These are phyloP conservation scores for Trichoderma sp. DNA, from an alignment of 2,329 filamentous ascomycete genomes.

Conservation along the genomic window DNA sequence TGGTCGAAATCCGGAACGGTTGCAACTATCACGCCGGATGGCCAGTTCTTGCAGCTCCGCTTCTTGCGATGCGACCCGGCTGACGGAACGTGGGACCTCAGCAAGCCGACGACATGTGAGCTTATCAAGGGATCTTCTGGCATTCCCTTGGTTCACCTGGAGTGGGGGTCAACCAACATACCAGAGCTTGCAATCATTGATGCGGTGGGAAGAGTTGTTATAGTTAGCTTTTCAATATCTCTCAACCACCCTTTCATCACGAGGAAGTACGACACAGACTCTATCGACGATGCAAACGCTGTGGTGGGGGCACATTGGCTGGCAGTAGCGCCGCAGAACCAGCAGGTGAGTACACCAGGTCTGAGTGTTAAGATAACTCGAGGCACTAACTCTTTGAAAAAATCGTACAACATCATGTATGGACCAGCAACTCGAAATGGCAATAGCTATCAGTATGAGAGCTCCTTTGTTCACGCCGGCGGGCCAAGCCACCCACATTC, in stretches of 20 bases:
- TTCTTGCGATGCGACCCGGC: conserved; percentile 69
- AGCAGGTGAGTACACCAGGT: conserved; percentile 35
- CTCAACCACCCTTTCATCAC: conserved; percentile 70
- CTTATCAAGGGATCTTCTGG: conserved; percentile 63
- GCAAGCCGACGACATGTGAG: conserved; percentile 66
- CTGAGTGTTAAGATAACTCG: too few relatives aligned
- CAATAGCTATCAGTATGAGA: conserved; percentile 68
- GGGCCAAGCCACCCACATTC: conserved; percentile 74
- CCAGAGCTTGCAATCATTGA: conserved; percentile 85
- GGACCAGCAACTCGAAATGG: conserved; percentile 66
- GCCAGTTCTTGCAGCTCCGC: conserved; percentile 68
- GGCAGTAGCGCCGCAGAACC: conserved; percentile 52
- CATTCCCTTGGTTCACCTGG: conserved; percentile 74
- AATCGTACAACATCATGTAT: conserved; percentile 50
- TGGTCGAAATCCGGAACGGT: conserved; percentile 91
- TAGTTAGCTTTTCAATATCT: conserved; percentile 70
- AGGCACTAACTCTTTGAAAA: conserved; percentile 29
- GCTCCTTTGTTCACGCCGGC: conserved; percentile 63
- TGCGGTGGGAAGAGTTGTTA: conserved; percentile 71
- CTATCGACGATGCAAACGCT: conserved; percentile 71
- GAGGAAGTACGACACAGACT: conserved; percentile 65
- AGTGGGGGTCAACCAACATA: conserved; percentile 72
- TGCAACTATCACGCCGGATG: conserved; percentile 75
- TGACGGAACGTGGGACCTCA: conserved; percentile 74
- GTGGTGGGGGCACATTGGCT: conserved; percentile 90